Evolutionary conservation across 257 asterid species (phyloP).

Genomic region (Hygrophila difformis): DNA sequence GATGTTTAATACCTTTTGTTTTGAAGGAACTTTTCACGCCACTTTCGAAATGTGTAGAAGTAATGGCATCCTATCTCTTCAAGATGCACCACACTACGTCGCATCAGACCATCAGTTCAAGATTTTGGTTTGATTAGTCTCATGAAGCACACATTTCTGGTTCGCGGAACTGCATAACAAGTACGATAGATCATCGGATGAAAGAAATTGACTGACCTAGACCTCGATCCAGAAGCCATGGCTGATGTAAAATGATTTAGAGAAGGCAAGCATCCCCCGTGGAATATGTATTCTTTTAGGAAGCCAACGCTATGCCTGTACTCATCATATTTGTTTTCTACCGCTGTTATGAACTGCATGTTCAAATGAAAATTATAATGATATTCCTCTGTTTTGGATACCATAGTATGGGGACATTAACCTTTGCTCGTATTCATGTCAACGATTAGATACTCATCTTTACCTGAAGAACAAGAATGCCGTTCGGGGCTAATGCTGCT

Average conservation of each 20-base stretch:
- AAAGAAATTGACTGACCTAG: too few species aligned
- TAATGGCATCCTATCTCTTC: slow-evolving; percentile 57
- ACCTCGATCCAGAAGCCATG: slow-evolving; percentile 48
- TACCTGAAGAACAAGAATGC: slow-evolving; percentile 63
- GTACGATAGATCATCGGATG: too few species aligned
- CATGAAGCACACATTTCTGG: too few species aligned
- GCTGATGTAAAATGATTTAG: slow-evolving; percentile 42
- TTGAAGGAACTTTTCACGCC: slow-evolving; percentile 49
- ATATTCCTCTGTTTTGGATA: too few species aligned
- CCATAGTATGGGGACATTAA: too few species aligned
- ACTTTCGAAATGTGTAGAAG: slow-evolving; percentile 38
- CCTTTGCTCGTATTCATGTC: too few species aligned
- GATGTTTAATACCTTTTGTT: slow-evolving; percentile 31
- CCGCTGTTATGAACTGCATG: slow-evolving; percentile 29
- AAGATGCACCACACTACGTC: slow-evolving; percentile 49
- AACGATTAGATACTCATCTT: too few species aligned
- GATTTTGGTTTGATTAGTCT: too few species aligned
- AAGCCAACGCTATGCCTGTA: slow-evolving; percentile 40
- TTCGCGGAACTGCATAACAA: too few species aligned
- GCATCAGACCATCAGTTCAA: neutral
- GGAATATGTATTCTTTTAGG: slow-evolving; percentile 51
- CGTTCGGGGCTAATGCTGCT: slow-evolving; percentile 22
- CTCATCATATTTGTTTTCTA: slow-evolving; percentile 51
- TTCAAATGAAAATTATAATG: too few species aligned
- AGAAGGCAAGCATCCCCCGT: slow-evolving; percentile 61